Evolutionary conservation across 139 green algal species (phyloP).

Genomic region (Asterochloris erici): DNA sequence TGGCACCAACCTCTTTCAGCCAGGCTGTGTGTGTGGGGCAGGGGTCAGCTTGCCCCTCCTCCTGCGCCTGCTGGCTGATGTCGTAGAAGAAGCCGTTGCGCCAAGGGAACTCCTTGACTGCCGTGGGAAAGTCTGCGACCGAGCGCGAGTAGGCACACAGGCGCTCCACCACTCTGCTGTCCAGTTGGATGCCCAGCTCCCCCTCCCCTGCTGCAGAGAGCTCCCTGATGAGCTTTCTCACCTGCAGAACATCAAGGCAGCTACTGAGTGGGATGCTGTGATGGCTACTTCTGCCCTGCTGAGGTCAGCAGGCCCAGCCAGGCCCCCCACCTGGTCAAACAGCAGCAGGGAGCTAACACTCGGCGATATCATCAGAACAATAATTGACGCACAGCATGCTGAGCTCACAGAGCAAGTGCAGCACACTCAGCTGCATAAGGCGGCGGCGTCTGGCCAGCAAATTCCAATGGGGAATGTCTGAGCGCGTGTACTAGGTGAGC

Average conservation of each 20-base stretch:
- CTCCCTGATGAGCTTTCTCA: constrained; percentile 77
- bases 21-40: constrained; percentile 82
- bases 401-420: too few relatives aligned
- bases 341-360: not conserved
- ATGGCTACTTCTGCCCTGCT: not conserved
- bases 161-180: constrained; percentile 55
- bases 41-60: constrained; percentile 72
- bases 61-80: constrained; percentile 53
- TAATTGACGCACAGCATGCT: not conserved
- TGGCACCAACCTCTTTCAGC: constrained; percentile 77
- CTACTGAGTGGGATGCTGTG: too few relatives aligned
- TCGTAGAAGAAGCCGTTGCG: constrained; percentile 95
- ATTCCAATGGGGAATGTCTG: too few relatives aligned
- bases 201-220: constrained; percentile 61
- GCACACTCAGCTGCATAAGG: too few relatives aligned
- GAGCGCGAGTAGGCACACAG: constrained; percentile 83
- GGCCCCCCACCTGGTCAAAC: not conserved
- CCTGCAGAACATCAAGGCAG: constrained; percentile 24
- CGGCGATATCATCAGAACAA: not conserved
- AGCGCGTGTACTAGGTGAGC: too few relatives aligned
- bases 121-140: constrained; percentile 96
- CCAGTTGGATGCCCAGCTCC: constrained; percentile 65
- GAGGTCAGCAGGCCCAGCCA: too few relatives aligned
- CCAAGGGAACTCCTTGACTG: constrained; percentile 98
- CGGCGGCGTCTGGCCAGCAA: too few relatives aligned